These are phyloP conservation scores for Saccharomycopsis malanga DNA, from an alignment of 805 yeast species.

Conservation along the genomic window DNA sequence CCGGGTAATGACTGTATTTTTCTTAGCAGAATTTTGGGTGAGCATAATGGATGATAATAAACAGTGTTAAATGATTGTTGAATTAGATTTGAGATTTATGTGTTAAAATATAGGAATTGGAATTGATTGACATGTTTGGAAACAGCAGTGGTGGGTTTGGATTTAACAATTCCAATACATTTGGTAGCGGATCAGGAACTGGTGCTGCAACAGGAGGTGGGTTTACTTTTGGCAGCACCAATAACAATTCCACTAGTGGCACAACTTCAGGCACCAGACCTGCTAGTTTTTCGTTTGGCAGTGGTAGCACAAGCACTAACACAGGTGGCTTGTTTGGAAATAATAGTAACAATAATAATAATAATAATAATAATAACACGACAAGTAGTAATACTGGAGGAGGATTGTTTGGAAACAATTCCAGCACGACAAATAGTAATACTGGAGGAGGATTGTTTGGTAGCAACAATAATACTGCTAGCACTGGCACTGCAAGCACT, in stretches of 20 bases:
- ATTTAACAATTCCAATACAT: no score
- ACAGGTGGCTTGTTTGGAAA: slow-evolving; percentile 39
- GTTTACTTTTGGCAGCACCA: slow-evolving; percentile 29
- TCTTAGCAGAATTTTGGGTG: no score
- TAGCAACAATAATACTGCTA: slow-evolving; percentile 18
- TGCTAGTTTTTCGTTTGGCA: slow-evolving; percentile 37
- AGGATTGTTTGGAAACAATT: slow-evolving; percentile 19
- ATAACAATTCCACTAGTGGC: slow-evolving; percentile 31
- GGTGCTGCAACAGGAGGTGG: slow-evolving; percentile 35
- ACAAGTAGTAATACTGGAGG: slow-evolving; percentile 18
- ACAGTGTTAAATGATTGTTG: no score
- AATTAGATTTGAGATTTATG: no score
- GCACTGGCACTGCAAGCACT: slow-evolving; percentile 8
- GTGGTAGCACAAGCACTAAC: slow-evolving; percentile 20
- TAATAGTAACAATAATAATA: slow-evolving; percentile 21
- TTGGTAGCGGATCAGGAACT: no score
- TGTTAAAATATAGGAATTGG: no score
- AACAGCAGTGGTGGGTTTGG: no score
- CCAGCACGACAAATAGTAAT: slow-evolving; percentile 2
- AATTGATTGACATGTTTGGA: no score
- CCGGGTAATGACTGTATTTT: no score
- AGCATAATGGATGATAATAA: no score
- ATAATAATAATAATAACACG: slow-evolving; percentile 28
- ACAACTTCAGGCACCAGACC: slow-evolving; percentile 28
- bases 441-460: slow-evolving; percentile 28